Evolutionary conservation across 257 asterid genomes (phyloP), one percentile per base, ranked within the genome.

Genomic region (Fraxinus excelsior): DNA sequence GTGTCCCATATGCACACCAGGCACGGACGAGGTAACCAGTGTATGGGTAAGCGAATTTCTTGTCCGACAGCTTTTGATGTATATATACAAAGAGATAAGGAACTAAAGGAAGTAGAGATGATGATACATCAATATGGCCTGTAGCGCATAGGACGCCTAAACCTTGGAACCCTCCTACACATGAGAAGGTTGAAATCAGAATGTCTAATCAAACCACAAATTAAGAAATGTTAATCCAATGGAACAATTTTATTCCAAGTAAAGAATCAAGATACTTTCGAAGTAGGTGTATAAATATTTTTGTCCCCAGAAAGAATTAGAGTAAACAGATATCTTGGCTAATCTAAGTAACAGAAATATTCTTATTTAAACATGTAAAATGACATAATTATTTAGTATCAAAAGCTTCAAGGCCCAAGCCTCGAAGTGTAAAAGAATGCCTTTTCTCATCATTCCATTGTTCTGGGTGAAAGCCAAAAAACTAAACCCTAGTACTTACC

Each of bases 131-230:
- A 88, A 31, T 88, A 88, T n/a, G 93, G 91, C 79, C 91, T 83
- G 86, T 88, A 86, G 74, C 89, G 91, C 83, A 80, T 86, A n/a
- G 91, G 88, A 66, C 93, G 91, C 86, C 93, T 86, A 28, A 80
- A 85, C 83, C 93, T 84, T 5, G 93, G 93, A 74, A 86, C 83
- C 87, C 92, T 86, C 87, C 93, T 88, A 87, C 88, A 84, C 5
- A 56, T 1, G 34, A n/a, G 34, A 58, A 72, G 38, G 34, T 78
- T 37, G 8, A 74, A 56, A 34, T 75, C 66, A 83, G 80, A 72
- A 35, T 75, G 70, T 58, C 35, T 23, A 29, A 28, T 58, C n/a
- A 32, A 40, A 73, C 25, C 4, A 35, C 68, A 74, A n/a, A 29
- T 70, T 18, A 12, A 71, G 49, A 25, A 60, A 78, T 62, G 23